Base-by-base conservation (phyloP, 2,329 filamentous ascomycete genomes). In the Apiospora hydei region DNA sequence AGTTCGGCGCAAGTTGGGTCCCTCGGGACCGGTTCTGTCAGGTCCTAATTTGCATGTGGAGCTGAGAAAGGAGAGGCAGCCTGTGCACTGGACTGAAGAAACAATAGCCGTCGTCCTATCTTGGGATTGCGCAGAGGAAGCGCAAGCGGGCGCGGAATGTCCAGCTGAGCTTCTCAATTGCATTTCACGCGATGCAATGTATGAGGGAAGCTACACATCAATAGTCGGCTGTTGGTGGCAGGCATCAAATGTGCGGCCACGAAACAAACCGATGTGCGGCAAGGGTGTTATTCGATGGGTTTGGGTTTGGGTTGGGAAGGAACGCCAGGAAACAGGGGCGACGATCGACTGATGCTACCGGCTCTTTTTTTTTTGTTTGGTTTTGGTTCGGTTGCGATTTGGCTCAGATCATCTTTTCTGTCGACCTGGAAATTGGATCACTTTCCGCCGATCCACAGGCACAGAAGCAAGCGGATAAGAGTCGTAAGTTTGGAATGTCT, bases 1-100 rank as follows among this genome's bases (percentile, higher is more conserved):
- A 64, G 18, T 64, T n/a, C 18, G 18, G 34, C 57, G 34, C 57
- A 41, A n/a, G 57, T 24, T 64, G 57, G 57, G 34, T 38, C 34
- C 57, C 57, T 64, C 57, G 34, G 57, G 57, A 64, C 34, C 57
- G 57, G 57, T 21, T 21, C 21, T 64, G 57, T 41, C 57, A 64
- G 57, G 57, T 64, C 57, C n/a, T 64, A 64, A 64, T 64, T 64
- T 41, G 11, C 57, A 38, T 41, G 57, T 64, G 57, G 57, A 64
- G 57, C 34, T 24, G 57, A 41, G 8, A 41, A 41, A 64, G 57
- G 57, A 18, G 53, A 61, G 53, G 53, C 53, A 61, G 30, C 53
- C 53, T 38, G 16, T 5, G 14, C 7, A 34, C 18, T 34, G 30
- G 7, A 57, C 51, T 18, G 51, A 57, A 57, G 26, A 7, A 34